Conservation (phyloP, 1,139 yeast species). For the Lodderomyces elongisporus region DNA sequence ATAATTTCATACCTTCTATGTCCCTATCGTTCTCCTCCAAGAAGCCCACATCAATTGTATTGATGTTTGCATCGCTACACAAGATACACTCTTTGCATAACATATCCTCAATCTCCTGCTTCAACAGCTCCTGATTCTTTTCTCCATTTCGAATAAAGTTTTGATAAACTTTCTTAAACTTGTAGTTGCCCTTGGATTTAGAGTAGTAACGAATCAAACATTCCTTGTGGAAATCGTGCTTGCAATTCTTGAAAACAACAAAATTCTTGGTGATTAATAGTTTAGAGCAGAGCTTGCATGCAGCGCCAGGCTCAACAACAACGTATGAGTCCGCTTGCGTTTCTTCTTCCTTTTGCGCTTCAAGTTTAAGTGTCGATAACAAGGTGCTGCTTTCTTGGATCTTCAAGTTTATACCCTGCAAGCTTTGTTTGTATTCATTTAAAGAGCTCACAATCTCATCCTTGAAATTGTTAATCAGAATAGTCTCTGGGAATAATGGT, state of each 20-base stretch:
- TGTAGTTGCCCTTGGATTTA: conserved; percentile 60
- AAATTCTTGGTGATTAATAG: conserved; percentile 71
- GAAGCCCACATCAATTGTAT: conserved; percentile 54
- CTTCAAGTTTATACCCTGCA: conserved; percentile 60
- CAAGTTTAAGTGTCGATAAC: conserved; percentile 54
- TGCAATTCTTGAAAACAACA: conserved; percentile 77
- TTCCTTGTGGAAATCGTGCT: conserved; percentile 85
- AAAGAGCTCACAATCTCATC: conserved; percentile 77
- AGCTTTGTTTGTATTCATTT: conserved; percentile 64
- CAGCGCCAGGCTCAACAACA: conserved; percentile 75
- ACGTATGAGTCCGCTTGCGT: conserved; percentile 3
- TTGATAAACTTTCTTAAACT: conserved; percentile 57
- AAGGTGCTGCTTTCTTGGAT: conserved; percentile 71
- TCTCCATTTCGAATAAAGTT: conserved; percentile 35
- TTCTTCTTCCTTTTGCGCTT: conserved; percentile 20
- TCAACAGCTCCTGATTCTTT: conserved; percentile 29
- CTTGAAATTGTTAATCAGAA: conserved; percentile 76
- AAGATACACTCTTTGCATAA: conserved; percentile 67
- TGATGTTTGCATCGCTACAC: conserved; percentile 75
- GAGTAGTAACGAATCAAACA: conserved; percentile 64
- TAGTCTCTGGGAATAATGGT: conserved; percentile 79
- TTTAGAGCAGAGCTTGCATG: conserved; percentile 67
- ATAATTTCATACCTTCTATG: conserved; percentile 6
- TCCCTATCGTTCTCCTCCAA: conserved; percentile 17
- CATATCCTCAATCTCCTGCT: conserved; percentile 52